phyloP scores from a whole-genome alignment of 1,284 basidiomycete species.

The Ceratobasidium sp. region DNA sequence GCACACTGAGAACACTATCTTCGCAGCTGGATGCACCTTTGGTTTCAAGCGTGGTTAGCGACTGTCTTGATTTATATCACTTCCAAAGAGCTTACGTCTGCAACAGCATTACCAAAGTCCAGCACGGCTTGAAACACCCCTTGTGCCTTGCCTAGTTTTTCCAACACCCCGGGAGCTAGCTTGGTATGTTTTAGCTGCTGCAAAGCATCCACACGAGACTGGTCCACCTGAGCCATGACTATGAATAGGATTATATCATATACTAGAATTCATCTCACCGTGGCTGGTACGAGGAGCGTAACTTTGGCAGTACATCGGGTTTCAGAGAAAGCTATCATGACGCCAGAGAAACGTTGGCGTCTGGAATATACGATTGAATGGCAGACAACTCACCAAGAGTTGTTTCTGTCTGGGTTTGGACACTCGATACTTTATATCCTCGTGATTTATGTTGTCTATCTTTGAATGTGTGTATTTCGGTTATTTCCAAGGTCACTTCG shows the following conservation, averaged over 20 bases:
- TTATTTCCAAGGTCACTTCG: not conserved
- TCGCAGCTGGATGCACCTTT: not conserved
- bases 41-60: not conserved
- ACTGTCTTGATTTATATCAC: not conserved
- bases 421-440: too few species aligned
- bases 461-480: not conserved
- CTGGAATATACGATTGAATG: not conserved
- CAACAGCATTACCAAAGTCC: not conserved
- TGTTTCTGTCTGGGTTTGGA: not conserved
- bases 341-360: too few species aligned
- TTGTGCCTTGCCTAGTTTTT: not conserved
- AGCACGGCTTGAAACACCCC: not conserved
- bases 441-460: too few species aligned
- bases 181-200: not conserved
- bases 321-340: not conserved
- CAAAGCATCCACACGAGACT: not conserved
- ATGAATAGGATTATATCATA: not conserved
- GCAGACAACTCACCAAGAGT: not conserved
- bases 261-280: not conserved
- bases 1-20: not conserved
- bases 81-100: not conserved
- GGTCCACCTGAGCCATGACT: not conserved
- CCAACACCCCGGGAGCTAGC: not conserved
- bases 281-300: not conserved
- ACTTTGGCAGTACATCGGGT: not conserved